Evolutionary conservation across 139 green algal species (phyloP).

Genomic region (Picochlorum sp.): DNA sequence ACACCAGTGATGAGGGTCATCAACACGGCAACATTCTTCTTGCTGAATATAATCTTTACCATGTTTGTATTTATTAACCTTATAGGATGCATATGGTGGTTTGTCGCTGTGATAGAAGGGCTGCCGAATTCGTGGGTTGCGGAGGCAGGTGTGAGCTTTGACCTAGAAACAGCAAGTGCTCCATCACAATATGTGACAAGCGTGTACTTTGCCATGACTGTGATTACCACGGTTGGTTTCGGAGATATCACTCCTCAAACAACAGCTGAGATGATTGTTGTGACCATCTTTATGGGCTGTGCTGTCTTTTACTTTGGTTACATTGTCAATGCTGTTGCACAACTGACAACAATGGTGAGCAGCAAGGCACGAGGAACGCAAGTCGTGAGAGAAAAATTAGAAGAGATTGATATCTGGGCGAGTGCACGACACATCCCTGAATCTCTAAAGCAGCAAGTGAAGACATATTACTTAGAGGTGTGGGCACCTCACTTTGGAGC

Average conservation of each 20-base stretch:
- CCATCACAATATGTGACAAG: not conserved
- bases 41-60: constrained; percentile 1
- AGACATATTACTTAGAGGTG: constrained; percentile 6
- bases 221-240: constrained; percentile 15
- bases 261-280: constrained; percentile 5
- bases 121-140: constrained; percentile 3
- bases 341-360: not conserved
- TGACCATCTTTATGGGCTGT: not conserved
- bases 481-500: constrained; percentile 8
- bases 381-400: constrained; percentile 9
- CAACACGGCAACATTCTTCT: constrained; percentile 4
- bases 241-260: constrained; percentile 12
- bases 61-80: constrained; percentile 7
- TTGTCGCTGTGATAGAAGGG: constrained; percentile 6
- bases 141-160: not conserved
- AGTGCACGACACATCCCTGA: constrained; percentile 1
- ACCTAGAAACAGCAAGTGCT: not conserved
- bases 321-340: constrained; percentile 6
- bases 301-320: constrained; percentile 14
- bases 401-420: constrained; percentile 10
- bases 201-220: constrained; percentile 11
- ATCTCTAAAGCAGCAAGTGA: not conserved
- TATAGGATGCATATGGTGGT: constrained; percentile 10
- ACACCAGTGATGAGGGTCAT: not conserved
- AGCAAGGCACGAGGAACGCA: not conserved